phyloP scores from a whole-genome alignment of 352 stramenopile species.

The Bremia lactucae region DNA sequence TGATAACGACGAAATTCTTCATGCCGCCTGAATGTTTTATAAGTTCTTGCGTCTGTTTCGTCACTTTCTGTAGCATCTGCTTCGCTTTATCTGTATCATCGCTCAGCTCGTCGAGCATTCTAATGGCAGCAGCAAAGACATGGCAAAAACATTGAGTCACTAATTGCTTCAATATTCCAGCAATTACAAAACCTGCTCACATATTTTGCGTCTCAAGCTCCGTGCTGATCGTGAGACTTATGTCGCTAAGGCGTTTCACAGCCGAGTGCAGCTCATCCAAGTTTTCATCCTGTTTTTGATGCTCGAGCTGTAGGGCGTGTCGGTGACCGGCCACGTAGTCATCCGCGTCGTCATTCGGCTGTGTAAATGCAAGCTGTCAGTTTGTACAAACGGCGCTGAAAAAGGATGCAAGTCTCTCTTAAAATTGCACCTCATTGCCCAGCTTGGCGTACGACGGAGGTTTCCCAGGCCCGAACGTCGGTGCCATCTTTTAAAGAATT shows the following conservation, averaged over 20 bases:
- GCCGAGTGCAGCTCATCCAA: conserved; percentile 65
- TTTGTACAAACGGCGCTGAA: too few species aligned
- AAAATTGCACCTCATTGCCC: conserved; percentile 38
- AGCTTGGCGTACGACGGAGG: conserved; percentile 63
- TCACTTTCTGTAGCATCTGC: conserved; percentile 56
- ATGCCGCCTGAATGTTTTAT: conserved; percentile 79
- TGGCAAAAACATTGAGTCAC: conserved; percentile 2
- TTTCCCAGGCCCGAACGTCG: conserved; percentile 46
- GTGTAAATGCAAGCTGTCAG: neutral
- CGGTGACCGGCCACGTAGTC: conserved; percentile 42
- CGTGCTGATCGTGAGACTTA: conserved; percentile 77
- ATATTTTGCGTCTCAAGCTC: conserved; percentile 76
- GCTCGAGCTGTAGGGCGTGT: conserved; percentile 55
- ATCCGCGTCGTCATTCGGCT: conserved; percentile 40
- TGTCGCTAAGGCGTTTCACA: conserved; percentile 72
- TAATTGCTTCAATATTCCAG: conserved; percentile 1
- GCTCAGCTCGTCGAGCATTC: conserved; percentile 77
- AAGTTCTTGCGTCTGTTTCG: conserved; percentile 80
- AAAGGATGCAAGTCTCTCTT: too few species aligned
- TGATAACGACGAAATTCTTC: conserved; percentile 83
- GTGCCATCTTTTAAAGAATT: conserved; percentile 31
- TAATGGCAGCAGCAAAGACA: conserved; percentile 14
- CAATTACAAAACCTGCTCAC: conserved; percentile 17
- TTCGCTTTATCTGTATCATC: conserved; percentile 77
- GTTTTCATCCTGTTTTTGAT: conserved; percentile 77